A percentile compares a stretch with the other conserved stretches of the same genome.
These are phyloP conservation scores for Chalciporus sp. DNA, from an alignment of 1,284 basidiomycete species.

Conservation along the genomic window DNA sequence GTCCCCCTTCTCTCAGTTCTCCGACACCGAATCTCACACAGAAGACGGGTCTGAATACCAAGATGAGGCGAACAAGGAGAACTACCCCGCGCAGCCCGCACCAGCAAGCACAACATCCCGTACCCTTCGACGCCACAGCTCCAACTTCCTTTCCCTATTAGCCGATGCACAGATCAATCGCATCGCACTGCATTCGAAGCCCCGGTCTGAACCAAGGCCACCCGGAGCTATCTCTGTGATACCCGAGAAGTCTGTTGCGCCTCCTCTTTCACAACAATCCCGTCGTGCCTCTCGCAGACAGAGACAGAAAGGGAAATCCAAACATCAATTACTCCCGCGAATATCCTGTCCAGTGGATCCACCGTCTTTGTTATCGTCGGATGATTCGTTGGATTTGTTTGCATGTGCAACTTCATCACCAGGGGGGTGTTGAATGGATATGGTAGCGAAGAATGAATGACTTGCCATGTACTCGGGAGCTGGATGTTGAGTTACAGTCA, in stretches of 20 bases:
- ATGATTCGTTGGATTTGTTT: conserved; percentile 56
- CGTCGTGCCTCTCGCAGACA: conserved; percentile 14
- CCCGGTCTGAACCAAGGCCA: conserved; percentile 6
- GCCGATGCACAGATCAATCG: conserved; percentile 46
- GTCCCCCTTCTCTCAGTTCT: conserved; percentile 14
- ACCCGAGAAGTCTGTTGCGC: conserved; percentile 15
- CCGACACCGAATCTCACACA: conserved; percentile 19
- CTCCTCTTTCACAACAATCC: conserved; percentile 18
- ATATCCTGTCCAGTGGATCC: conserved; percentile 2
- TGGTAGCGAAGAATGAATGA: neutral
- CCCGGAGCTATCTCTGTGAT: conserved; percentile 11
- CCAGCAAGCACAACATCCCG: conserved; percentile 4
- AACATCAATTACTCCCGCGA: conserved; percentile 8
- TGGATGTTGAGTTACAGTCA: too few relatives aligned
- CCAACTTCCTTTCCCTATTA: conserved; percentile 46
- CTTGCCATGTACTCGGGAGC: too few relatives aligned
- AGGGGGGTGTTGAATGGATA: conserved; percentile 16
- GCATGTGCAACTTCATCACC: conserved; percentile 40
- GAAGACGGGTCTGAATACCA: conserved; percentile 29
- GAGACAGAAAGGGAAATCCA: conserved; percentile 9
- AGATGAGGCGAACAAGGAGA: conserved; percentile 30
- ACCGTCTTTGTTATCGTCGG: conserved; percentile 37
- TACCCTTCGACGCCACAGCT: conserved; percentile 19
- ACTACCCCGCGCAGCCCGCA: conserved; percentile 16
- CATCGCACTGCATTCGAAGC: conserved; percentile 38